A percentile compares a stretch with the other conserved stretches of the same genome.
Evolutionary conservation across 140 eudicot genomes (phyloP).

Genomic region (Bidens hawaiensis): DNA sequence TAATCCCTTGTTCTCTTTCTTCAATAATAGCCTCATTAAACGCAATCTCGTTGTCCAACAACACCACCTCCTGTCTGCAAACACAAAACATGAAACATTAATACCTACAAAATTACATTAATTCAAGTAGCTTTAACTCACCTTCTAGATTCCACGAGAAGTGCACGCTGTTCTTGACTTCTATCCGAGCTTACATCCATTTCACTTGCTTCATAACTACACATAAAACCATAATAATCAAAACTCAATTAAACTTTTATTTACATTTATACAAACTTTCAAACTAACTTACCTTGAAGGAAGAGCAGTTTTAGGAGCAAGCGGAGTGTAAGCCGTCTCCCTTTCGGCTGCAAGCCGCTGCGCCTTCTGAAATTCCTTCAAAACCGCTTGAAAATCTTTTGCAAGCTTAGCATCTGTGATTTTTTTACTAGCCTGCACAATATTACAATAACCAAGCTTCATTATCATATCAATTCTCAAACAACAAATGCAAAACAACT

Average conservation of each 20-base stretch:
- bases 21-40: conserved; percentile 56
- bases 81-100: not conserved
- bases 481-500: not conserved
- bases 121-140: conserved; percentile 6
- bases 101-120: not conserved
- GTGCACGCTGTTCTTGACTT: conserved; percentile 62
- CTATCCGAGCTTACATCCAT: conserved; percentile 43
- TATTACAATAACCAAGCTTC: not conserved
- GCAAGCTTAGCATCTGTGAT: conserved; percentile 97
- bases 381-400: conserved; percentile 88
- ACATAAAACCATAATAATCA: conserved; percentile 1
- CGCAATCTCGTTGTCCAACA: conserved; percentile 45
- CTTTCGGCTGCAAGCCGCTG: conserved; percentile 96
- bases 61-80: conserved; percentile 43
- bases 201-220: conserved; percentile 69
- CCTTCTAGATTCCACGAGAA: conserved; percentile 88
- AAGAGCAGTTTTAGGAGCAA: conserved; percentile 66
- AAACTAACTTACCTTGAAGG: conserved; percentile 62
- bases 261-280: not conserved
- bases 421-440: conserved; percentile 79
- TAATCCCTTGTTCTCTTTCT: conserved; percentile 62
- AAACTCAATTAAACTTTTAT: not conserved
- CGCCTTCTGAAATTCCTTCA: conserved; percentile 93
- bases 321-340: conserved; percentile 91
- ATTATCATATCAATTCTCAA: conserved; percentile 7